phyloP scores from a whole-genome alignment of 1,284 basidiomycete genomes.

The Sporisorium iseilematis-ciliati region DNA sequence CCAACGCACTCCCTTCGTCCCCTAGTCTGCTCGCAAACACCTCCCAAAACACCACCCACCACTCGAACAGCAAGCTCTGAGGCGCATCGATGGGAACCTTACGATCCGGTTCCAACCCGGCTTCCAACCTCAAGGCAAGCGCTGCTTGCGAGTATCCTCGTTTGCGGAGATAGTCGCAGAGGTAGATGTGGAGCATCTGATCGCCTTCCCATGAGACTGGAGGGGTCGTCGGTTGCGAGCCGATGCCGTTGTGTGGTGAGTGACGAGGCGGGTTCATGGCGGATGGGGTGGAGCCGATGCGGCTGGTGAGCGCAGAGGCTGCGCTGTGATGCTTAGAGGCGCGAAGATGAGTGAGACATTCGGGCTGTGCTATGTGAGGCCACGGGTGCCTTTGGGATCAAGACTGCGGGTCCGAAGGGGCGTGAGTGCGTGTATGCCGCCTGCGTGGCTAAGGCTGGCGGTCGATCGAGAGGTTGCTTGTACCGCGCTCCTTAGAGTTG shows the following conservation, averaged over 20 bases:
- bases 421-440: too few relatives aligned
- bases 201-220: constrained; percentile 35
- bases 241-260: neutral
- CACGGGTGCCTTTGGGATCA: too few relatives aligned
- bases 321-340: neutral
- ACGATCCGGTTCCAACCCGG: constrained; percentile 23
- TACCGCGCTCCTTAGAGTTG: neutral
- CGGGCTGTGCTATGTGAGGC: too few relatives aligned
- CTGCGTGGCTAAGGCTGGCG: neutral
- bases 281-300: neutral
- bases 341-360: neutral
- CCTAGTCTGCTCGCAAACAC: constrained; percentile 27
- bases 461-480: too few relatives aligned
- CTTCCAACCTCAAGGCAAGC: constrained; percentile 24
- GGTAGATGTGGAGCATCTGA: constrained; percentile 49
- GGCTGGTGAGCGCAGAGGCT: neutral
- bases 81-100: constrained; percentile 48
- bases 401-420: too few relatives aligned
- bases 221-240: constrained; percentile 9
- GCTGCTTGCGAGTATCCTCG: constrained; percentile 36
- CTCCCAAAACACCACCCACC: constrained; percentile 53
- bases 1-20: neutral
- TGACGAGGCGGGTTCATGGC: neutral
- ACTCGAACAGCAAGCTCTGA: constrained; percentile 45
- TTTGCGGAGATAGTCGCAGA: constrained; percentile 49